These are phyloP conservation scores for Hemerocallis citrina DNA, from an alignment of 106 monocot genomes.

Conservation along the genomic window DNA sequence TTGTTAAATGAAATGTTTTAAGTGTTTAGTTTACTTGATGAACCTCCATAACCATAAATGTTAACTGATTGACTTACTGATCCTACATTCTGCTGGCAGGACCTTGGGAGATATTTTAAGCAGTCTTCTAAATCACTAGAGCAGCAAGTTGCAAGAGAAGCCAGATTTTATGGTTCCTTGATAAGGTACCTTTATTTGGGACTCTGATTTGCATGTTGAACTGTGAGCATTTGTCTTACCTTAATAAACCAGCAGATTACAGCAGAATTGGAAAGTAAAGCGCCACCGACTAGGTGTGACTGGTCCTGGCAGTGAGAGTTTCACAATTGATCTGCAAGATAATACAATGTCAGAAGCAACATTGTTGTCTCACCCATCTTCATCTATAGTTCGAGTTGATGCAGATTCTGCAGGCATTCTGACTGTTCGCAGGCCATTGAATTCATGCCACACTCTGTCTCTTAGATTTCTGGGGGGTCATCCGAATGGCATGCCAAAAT, in stretches of 20 bases:
- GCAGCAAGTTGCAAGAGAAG: slow-evolving; percentile 68
- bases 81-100: slow-evolving; percentile 22
- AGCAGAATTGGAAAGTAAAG: slow-evolving; percentile 98
- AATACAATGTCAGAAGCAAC: slow-evolving; percentile 34
- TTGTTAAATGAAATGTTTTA: not conserved
- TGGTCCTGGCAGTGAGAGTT: slow-evolving; percentile 72
- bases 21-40: not conserved
- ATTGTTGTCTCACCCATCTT: slow-evolving; percentile 27
- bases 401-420: slow-evolving; percentile 62
- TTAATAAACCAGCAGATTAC: slow-evolving; percentile 48
- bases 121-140: slow-evolving; percentile 89
- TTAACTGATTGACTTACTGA: not conserved
- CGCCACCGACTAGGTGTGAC: slow-evolving; percentile 49
- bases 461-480: slow-evolving; percentile 42
- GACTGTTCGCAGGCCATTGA: slow-evolving; percentile 62
- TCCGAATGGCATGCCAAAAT: slow-evolving; percentile 9
- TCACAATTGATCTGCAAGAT: slow-evolving; percentile 78
- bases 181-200: slow-evolving; percentile 46
- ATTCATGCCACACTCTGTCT: slow-evolving; percentile 41
- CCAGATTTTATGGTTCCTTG: slow-evolving; percentile 83
- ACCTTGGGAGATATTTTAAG: slow-evolving; percentile 83
- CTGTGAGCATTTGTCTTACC: not conserved
- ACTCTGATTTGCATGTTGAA: not conserved
- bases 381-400: slow-evolving; percentile 61
- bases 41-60: not conserved